Evolutionary conservation across 139 green algal species (phyloP).

Genomic region (Diplosphaera chodatii): DNA sequence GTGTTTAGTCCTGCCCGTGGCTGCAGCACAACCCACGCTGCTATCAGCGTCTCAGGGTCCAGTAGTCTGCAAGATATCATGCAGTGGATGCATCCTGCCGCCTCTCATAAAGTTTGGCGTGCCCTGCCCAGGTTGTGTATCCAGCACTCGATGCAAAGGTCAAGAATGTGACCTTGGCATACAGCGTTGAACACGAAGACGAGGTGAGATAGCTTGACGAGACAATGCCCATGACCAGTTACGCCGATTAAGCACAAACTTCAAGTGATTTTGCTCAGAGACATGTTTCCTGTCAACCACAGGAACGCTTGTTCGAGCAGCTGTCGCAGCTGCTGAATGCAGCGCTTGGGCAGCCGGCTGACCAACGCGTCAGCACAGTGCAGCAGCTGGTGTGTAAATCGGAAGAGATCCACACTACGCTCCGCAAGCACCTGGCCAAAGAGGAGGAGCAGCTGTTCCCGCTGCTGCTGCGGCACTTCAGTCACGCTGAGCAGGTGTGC

Average conservation of each 20-base stretch:
- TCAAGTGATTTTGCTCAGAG: too few species aligned
- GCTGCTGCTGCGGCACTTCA: slow-evolving; percentile 86
- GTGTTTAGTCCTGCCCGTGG: too few species aligned
- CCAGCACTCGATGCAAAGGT: slow-evolving; percentile 82
- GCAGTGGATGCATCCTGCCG: neutral
- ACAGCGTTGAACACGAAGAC: slow-evolving; percentile 85
- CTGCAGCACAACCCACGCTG: too few species aligned
- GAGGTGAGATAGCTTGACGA: too few species aligned
- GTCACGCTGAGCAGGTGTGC: slow-evolving; percentile 43
- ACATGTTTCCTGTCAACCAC: too few species aligned
- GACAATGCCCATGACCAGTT: too few species aligned
- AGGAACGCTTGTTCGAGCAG: slow-evolving; percentile 86
- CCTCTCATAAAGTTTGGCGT: too few species aligned
- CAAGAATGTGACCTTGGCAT: slow-evolving; percentile 82
- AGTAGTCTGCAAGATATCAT: too few species aligned
- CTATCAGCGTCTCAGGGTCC: too few species aligned
- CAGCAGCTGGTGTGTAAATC: slow-evolving; percentile 31
- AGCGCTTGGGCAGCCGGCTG: slow-evolving; percentile 37
- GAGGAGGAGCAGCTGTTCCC: slow-evolving; percentile 96
- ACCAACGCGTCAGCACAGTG: slow-evolving; percentile 31
- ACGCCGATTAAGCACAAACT: too few species aligned
- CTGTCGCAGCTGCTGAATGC: slow-evolving; percentile 55
- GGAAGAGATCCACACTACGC: slow-evolving; percentile 78
- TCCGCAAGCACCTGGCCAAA: slow-evolving; percentile 89
- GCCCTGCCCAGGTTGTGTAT: slow-evolving; percentile 90